A percentile compares a stretch with the other conserved stretches of the same genome.
phyloP scores from a whole-genome alignment of 257 asterid genomes.

The Fraxinus cuspidata region DNA sequence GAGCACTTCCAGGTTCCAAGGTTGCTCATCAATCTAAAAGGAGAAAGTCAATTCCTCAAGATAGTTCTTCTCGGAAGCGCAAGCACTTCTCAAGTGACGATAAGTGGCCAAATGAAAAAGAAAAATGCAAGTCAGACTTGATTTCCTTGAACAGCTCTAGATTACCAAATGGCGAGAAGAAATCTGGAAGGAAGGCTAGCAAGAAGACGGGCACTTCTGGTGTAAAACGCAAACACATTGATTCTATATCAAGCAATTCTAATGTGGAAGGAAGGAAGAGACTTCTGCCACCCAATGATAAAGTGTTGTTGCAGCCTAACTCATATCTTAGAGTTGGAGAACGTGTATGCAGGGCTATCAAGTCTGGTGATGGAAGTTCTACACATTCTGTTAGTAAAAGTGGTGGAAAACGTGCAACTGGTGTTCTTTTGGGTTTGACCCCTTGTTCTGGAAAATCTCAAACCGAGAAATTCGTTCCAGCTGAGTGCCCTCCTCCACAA shows the following conservation, averaged over 20 bases:
- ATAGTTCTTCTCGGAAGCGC: constrained; percentile 37
- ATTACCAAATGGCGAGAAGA: constrained; percentile 27
- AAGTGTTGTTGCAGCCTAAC: constrained; percentile 10
- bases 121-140: constrained; percentile 35
- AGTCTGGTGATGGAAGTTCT: constrained; percentile 10
- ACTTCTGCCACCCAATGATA: neutral
- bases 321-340: constrained; percentile 16
- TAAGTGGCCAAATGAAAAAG: constrained; percentile 32
- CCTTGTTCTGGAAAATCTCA: constrained; percentile 26
- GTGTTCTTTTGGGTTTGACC: constrained; percentile 6
- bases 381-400: neutral
- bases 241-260: constrained; percentile 13
- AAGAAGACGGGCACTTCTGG: constrained; percentile 26
- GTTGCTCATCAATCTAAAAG: constrained; percentile 34
- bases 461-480: constrained; percentile 27
- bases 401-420: constrained; percentile 6
- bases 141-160: constrained; percentile 38
- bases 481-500: constrained; percentile 37
- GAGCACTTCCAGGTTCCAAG: constrained; percentile 21
- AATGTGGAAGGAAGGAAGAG: constrained; percentile 21
- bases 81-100: constrained; percentile 28
- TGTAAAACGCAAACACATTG: constrained; percentile 23
- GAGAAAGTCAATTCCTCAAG: constrained; percentile 30
- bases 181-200: constrained; percentile 23
- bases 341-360: constrained; percentile 2